Evolutionary conservation across 306 rosid species (phyloP).

Genomic region (Vigna hirtella): DNA sequence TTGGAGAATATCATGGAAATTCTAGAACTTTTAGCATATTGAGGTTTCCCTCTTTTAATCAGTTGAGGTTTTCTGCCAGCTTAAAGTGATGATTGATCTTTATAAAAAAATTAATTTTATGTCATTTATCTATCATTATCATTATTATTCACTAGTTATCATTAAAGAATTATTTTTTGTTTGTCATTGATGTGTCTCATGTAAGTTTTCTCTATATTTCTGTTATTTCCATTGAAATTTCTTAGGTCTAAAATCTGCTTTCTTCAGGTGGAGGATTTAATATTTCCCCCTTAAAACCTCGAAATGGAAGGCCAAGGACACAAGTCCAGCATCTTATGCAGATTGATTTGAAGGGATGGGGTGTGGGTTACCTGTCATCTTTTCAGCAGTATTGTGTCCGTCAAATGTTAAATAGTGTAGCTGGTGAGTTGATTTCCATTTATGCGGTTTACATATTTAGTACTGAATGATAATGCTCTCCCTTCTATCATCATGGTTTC

Average conservation of each 20-base stretch:
- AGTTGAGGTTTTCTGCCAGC: constrained; percentile 14
- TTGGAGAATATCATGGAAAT: constrained; percentile 2
- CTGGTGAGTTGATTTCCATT: constrained; percentile 67
- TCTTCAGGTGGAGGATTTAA: constrained; percentile 94
- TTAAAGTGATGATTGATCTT: constrained; percentile 30
- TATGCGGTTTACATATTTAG: constrained; percentile 29
- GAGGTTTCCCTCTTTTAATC: constrained; percentile 17
- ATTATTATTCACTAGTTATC: not conserved
- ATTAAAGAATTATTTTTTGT: not conserved
- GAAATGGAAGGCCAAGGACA: constrained; percentile 95
- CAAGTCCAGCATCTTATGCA: constrained; percentile 99
- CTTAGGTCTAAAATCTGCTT: constrained; percentile 31
- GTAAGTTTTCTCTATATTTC: not conserved
- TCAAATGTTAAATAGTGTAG: constrained; percentile 95
- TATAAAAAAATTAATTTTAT: not conserved
- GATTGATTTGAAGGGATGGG: constrained; percentile 99
- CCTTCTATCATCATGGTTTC: constrained; percentile 25
- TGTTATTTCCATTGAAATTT: constrained; percentile 10
- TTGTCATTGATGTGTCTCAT: constrained; percentile 32
- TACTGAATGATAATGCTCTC: constrained; percentile 19
- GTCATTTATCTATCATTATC: constrained; percentile 16
- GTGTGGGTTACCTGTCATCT: constrained; percentile 84
- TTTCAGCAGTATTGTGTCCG: constrained; percentile 99
- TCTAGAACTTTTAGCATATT: not conserved
- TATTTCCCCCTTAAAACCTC: constrained; percentile 88